Evolutionary conservation across 371 early-diverging fungal species (phyloP).

Genomic region (Batkoa obscura): DNA sequence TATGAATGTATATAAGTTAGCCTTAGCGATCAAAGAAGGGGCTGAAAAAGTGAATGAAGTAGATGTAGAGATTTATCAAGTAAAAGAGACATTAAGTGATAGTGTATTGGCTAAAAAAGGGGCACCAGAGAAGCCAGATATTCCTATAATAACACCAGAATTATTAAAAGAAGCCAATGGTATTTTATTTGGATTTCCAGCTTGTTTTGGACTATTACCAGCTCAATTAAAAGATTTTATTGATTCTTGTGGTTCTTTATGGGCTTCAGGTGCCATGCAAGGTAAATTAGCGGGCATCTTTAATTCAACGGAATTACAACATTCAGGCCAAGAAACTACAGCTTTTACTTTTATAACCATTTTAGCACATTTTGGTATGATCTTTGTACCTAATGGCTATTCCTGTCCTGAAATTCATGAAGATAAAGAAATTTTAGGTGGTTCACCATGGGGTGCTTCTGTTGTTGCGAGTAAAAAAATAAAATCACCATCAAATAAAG

Average conservation of each 20-base stretch:
- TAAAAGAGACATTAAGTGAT: slow-evolving; percentile 38
- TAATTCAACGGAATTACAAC: slow-evolving; percentile 45
- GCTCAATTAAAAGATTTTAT: slow-evolving; percentile 53
- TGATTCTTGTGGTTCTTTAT: slow-evolving; percentile 56
- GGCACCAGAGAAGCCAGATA: slow-evolving; percentile 31
- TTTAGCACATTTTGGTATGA: slow-evolving; percentile 61
- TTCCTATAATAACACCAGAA: slow-evolving; percentile 36
- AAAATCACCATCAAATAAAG: slow-evolving; percentile 38
- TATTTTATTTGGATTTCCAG: slow-evolving; percentile 57
- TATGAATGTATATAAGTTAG: neutral
- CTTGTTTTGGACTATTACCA: slow-evolving; percentile 48
- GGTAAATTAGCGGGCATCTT: slow-evolving; percentile 61
- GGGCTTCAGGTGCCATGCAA: slow-evolving; percentile 36
- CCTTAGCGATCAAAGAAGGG: slow-evolving; percentile 27
- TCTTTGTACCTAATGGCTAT: slow-evolving; percentile 55
- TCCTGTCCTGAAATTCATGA: slow-evolving; percentile 24
- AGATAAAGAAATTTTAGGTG: slow-evolving; percentile 35
- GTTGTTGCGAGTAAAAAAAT: slow-evolving; percentile 33
- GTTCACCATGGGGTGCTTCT: slow-evolving; percentile 47
- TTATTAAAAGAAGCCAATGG: slow-evolving; percentile 50
- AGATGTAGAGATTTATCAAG: slow-evolving; percentile 22
- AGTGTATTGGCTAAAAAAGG: slow-evolving; percentile 51
- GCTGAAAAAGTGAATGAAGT: slow-evolving; percentile 24
- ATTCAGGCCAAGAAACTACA: slow-evolving; percentile 66
- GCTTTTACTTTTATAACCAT: slow-evolving; percentile 39